These are phyloP conservation scores for Yamagishiella unicocca DNA, from an alignment of 139 green algal genomes.

Conservation along the genomic window DNA sequence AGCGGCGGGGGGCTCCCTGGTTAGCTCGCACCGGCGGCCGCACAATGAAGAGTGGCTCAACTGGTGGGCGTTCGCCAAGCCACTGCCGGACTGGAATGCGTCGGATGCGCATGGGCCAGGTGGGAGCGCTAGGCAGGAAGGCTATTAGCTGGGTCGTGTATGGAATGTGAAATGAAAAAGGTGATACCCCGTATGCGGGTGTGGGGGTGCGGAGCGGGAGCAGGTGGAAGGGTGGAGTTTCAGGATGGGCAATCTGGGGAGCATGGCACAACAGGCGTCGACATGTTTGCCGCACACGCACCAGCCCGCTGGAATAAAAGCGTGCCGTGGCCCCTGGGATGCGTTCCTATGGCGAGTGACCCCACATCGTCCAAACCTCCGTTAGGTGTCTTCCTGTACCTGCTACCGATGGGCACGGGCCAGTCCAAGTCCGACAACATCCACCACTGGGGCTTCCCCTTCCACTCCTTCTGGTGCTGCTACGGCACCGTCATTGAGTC, in stretches of 20 bases:
- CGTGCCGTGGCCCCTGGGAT: not conserved
- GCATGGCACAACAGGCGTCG: no score
- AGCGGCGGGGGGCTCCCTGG: not conserved
- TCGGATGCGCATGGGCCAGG: conserved; percentile 39
- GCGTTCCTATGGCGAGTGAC: not conserved
- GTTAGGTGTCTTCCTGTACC: conserved; percentile 67
- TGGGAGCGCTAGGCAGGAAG: not conserved
- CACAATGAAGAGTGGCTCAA: conserved; percentile 42
- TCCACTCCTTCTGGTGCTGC: conserved; percentile 82
- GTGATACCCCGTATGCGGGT: not conserved
- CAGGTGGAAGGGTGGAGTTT: not conserved
- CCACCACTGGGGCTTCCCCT: conserved; percentile 63
- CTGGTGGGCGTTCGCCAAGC: conserved; percentile 45
- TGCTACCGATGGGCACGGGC: conserved; percentile 63
- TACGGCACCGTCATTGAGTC: conserved; percentile 75
- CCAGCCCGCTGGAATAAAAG: not conserved
- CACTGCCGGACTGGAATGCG: conserved; percentile 32
- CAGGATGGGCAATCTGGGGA: no score
- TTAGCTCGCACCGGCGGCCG: not conserved
- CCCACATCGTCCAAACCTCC: no score
- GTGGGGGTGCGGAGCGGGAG: not conserved
- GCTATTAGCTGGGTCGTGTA: no score
- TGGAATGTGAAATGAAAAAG: no score
- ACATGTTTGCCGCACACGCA: no score
- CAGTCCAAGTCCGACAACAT: conserved; percentile 59